Evolutionary conservation across 2,329 filamentous ascomycete species (phyloP).

Genomic region (Exophiala aquamarina): DNA sequence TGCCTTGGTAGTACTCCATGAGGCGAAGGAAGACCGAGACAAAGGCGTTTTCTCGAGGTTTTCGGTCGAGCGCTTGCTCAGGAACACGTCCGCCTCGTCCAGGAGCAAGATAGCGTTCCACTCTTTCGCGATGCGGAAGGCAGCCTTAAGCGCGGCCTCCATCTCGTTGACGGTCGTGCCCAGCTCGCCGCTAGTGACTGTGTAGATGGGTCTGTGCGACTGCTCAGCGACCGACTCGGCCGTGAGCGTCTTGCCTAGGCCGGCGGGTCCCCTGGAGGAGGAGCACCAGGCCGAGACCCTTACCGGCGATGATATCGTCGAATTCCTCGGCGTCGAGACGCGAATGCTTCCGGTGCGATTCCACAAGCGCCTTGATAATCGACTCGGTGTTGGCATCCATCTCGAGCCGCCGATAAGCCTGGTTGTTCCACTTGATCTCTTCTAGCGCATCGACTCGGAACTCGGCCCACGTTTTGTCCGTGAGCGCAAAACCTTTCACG

Average conservation of each 20-base stretch:
- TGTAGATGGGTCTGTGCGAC: conserved; percentile 40
- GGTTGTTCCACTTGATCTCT: conserved; percentile 13
- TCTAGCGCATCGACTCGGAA: conserved; percentile 5
- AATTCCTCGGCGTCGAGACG: conserved; percentile 28
- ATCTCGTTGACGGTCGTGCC: conserved; percentile 36
- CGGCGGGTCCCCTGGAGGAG: conserved; percentile 40
- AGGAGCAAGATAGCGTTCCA: conserved; percentile 39
- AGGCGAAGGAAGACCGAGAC: conserved; percentile 38
- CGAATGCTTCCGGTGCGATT: conserved; percentile 22
- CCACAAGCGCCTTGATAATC: conserved; percentile 33
- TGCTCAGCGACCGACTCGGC: conserved; percentile 43
- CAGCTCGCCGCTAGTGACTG: conserved; percentile 42
- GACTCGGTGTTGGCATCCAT: conserved; percentile 36
- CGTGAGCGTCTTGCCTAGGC: conserved; percentile 42
- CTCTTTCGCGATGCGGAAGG: conserved; percentile 36
- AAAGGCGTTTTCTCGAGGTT: conserved; percentile 29
- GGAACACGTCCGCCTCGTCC: conserved; percentile 33
- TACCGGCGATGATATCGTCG: conserved; percentile 38
- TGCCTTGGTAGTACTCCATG: conserved; percentile 41
- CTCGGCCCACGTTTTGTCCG: conserved; percentile 6
- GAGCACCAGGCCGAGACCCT: conserved; percentile 38
- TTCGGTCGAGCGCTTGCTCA: conserved; percentile 21
- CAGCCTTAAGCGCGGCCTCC: conserved; percentile 38
- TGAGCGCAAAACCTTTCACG: conserved; percentile 3
- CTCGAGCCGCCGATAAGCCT: conserved; percentile 13